phyloP scores from a whole-genome alignment of 495 filamentous ascomycete species.

The Aspergillus avenaceus region DNA sequence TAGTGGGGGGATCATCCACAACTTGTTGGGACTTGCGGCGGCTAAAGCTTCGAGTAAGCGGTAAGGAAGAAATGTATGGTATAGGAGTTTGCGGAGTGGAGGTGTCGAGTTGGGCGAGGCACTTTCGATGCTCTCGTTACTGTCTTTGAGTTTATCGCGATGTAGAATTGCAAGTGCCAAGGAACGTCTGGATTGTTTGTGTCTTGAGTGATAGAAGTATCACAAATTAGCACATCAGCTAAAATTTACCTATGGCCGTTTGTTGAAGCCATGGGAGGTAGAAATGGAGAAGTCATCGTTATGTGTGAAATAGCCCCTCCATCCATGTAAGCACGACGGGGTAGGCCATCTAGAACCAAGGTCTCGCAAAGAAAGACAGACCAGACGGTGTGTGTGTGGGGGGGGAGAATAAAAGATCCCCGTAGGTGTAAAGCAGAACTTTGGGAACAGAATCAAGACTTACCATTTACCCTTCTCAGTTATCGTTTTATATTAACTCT shows the following conservation, averaged over 20 bases:
- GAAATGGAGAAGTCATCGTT: no score
- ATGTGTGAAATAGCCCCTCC: no score
- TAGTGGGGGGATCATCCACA: constrained; percentile 18
- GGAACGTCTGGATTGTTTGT: constrained; percentile 52
- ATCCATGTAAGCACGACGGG: no score
- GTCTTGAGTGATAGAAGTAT: constrained; percentile 31
- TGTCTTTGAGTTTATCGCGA: constrained; percentile 46
- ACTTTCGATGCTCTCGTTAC: constrained; percentile 25
- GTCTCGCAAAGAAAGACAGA: neutral
- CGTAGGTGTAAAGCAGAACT: no score
- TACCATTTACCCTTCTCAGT: constrained; percentile 28
- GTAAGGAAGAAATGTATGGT: constrained; percentile 15
- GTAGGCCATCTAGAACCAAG: neutral
- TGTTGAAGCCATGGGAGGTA: no score
- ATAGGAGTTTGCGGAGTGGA: constrained; percentile 26
- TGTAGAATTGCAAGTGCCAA: constrained; percentile 49
- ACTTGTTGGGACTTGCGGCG: constrained; percentile 28
- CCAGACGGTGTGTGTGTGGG: no score
- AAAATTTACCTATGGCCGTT: constrained; percentile 1
- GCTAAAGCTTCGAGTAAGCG: constrained; percentile 28
- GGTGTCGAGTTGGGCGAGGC: constrained; percentile 24
- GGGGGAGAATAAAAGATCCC: no score
- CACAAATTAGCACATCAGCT: constrained; percentile 21
- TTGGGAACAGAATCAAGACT: constrained; percentile 3
- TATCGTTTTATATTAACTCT: constrained; percentile 18